phyloP scores from a whole-genome alignment of 1,139 yeast genomes.

The Candida sp. region DNA sequence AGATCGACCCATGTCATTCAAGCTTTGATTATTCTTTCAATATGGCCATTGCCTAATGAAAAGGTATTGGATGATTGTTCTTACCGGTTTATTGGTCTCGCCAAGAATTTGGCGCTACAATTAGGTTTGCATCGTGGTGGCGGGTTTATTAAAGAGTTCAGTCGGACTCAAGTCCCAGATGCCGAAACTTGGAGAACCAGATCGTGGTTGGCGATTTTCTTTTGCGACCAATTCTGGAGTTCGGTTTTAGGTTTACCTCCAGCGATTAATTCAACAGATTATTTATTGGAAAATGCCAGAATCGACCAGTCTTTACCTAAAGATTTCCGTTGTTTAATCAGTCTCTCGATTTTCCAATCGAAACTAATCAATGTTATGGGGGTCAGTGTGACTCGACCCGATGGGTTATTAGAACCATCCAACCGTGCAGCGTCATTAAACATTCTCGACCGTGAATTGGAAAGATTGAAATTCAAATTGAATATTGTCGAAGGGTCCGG shows the following conservation, averaged over 20 bases:
- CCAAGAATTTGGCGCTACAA: constrained; percentile 81
- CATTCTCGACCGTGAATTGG: constrained; percentile 75
- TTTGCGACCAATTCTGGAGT: constrained; percentile 90
- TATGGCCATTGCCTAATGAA: constrained; percentile 94
- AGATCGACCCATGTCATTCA: constrained; percentile 93
- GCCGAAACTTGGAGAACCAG: constrained; percentile 95
- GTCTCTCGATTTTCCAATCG: constrained; percentile 79
- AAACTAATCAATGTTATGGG: constrained; percentile 87
- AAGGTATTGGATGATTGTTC: constrained; percentile 92
- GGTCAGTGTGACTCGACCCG: constrained; percentile 78
- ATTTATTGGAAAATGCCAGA: constrained; percentile 74
- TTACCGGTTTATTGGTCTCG: constrained; percentile 82
- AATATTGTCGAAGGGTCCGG: constrained; percentile 58
- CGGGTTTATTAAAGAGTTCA: constrained; percentile 84
- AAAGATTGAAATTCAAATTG: constrained; percentile 61
- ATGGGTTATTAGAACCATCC: constrained; percentile 83
- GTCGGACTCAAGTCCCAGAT: constrained; percentile 89
- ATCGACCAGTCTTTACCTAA: constrained; percentile 66
- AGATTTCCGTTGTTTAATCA: constrained; percentile 68
- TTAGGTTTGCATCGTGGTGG: constrained; percentile 90
- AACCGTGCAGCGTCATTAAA: constrained; percentile 79
- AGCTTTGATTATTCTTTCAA: constrained; percentile 74
- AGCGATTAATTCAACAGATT: constrained; percentile 74
- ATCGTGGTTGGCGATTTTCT: constrained; percentile 87
- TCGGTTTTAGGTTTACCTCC: constrained; percentile 88